Evolutionary conservation across 768 basidiomycete species (phyloP).

Genomic region (Clavaria fumosa): DNA sequence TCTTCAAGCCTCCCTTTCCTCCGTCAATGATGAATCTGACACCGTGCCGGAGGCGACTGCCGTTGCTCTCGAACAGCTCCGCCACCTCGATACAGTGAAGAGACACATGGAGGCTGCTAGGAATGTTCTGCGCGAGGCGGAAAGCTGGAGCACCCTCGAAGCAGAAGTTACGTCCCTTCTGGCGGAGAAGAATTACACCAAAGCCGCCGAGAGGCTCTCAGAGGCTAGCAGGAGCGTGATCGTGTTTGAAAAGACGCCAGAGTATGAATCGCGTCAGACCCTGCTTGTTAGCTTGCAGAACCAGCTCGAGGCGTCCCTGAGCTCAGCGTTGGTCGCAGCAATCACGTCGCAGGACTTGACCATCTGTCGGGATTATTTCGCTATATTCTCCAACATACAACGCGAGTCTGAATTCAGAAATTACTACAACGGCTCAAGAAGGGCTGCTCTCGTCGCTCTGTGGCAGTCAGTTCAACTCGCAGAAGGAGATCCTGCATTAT

Average conservation of each 20-base stretch:
- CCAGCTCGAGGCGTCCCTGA: conserved; percentile 84
- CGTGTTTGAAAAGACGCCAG: conserved; percentile 83
- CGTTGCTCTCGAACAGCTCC: conserved; percentile 59
- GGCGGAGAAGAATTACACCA: conserved; percentile 60
- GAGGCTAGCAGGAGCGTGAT: conserved; percentile 84
- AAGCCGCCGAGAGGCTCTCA: conserved; percentile 82
- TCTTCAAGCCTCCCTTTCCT: conserved; percentile 49
- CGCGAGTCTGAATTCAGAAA: conserved; percentile 85
- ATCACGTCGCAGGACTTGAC: conserved; percentile 66
- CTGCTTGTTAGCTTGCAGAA: conserved; percentile 90
- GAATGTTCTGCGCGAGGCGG: conserved; percentile 85
- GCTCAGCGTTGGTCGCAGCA: conserved; percentile 78
- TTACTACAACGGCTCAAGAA: conserved; percentile 83
- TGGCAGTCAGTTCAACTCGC: conserved; percentile 52
- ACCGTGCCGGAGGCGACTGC: conserved; percentile 43
- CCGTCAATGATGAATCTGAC: conserved; percentile 41
- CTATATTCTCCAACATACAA: conserved; percentile 83
- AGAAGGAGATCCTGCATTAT: conserved; percentile 28
- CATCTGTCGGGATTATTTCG: conserved; percentile 62
- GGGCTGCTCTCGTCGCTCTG: conserved; percentile 41
- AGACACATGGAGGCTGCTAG: conserved; percentile 76
- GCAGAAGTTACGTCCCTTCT: conserved; percentile 82
- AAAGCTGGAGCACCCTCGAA: conserved; percentile 93
- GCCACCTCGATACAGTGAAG: conserved; percentile 71
- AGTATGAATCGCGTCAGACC: conserved; percentile 74